Base-by-base conservation (phyloP, 192 early-diverging fungal species). In the Coemansia sp. region DNA sequence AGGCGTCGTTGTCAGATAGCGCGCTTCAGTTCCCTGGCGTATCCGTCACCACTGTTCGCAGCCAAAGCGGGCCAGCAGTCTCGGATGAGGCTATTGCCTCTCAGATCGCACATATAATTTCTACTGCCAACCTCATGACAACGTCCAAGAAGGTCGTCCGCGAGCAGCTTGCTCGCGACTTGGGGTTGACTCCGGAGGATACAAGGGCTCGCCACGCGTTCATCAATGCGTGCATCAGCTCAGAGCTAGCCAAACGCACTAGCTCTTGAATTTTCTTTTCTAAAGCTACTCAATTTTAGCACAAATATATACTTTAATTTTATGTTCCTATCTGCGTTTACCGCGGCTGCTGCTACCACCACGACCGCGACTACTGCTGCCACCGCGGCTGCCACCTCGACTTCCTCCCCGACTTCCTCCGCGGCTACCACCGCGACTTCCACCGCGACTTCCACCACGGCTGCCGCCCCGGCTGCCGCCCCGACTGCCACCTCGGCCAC, bases 121-220 rank as follows among this genome's bases (percentile, higher is more conserved):
- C 89, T 16, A 92, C 91, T 0, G 94, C 93, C 17, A 91, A 99
- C 68, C 80, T 99, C 60, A 98, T 97, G 96, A 93, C 91, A 13
- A 91, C 98, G 45, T 98, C 98, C 42, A 98, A 99, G 87, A 98
- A 98, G 81, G 91, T 92, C 85, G 95, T 98, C 17, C 93, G 97
- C 56, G 92, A 96, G 68, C 87, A 95, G 74, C 75, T 99, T 48
- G 87, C 89, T 60, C 75, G 74, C 10, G 70, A 85, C 61, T 95
- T 97, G 83, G 90, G 90, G 11, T 81, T 92, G 41, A 51, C 72
- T 59, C 59, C 69, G 5, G 81, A 84, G 21, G 97, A 99, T 50
- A 81, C 95, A 83, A 89, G 85, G 33, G 76, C 85, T 27, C 83
- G 88, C 56, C 96, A 95, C 80, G 90, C 91, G 24, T 90, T 87